Evolutionary conservation across 805 yeast species (phyloP).

Genomic region (Nakazawaea anatomiae): DNA sequence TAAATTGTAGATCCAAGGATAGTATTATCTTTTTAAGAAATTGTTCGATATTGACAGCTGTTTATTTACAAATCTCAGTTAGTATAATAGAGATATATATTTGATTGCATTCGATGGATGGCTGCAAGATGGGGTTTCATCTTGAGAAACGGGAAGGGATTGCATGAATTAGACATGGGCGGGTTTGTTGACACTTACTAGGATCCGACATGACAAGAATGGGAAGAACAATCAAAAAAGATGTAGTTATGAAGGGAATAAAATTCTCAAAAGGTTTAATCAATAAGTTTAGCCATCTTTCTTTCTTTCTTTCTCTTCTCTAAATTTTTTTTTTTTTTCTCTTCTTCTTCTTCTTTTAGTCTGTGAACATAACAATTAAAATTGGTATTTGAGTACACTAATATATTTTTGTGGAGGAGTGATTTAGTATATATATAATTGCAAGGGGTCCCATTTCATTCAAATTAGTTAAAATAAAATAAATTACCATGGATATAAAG

Average conservation of each 20-base stretch:
- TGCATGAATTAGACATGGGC: not conserved
- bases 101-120: not conserved
- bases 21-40: conserved; percentile 19
- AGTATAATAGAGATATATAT: too few relatives aligned
- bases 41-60: conserved; percentile 16
- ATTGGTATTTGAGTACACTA: not conserved
- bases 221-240: not conserved
- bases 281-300: conserved; percentile 4
- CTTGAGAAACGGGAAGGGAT: not conserved
- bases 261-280: not conserved
- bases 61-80: not conserved
- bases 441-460: too few relatives aligned
- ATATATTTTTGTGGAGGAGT: not conserved
- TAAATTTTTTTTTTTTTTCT: not conserved
- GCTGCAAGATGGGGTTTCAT: not conserved
- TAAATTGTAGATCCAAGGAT: conserved; percentile 19
- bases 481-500: too few relatives aligned
- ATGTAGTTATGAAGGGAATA: too few relatives aligned
- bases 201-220: conserved; percentile 8
- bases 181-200: conserved; percentile 2
- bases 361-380: not conserved
- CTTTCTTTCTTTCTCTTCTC: not conserved
- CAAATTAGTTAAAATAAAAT: too few relatives aligned
- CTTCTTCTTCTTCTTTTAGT: not conserved
- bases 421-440: not conserved